Evolutionary conservation across 2,329 filamentous ascomycete genomes (phyloP), one percentile per base, ranked within the genome.

Genomic region (Cercospora sp.): DNA sequence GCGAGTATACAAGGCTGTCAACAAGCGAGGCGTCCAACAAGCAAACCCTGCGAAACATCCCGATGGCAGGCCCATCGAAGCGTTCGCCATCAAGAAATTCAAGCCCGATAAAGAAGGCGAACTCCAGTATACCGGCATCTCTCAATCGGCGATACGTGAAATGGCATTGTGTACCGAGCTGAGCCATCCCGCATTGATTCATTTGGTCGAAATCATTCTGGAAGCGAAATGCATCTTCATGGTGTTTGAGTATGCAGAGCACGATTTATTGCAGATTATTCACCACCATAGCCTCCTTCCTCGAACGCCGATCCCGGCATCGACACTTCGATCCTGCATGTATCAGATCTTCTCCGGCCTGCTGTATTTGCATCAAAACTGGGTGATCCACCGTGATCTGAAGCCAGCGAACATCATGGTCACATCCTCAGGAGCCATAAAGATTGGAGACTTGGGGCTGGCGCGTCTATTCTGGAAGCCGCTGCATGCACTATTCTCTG

Each of bases 371-470:
- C 95, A 99, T 79, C 90, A 89, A 70, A 97, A 97, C 79, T 99
- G 95, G 95, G 93, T 99, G 43, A 86, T 99, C 68, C 95, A 99
- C 80, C 92, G 95, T 57, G 95, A 99, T 80, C 85, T 99, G 62
- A 99, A 99, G 79, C 95, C 95, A 3, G 95, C 95, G 73, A 99
- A 99, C 79, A 99, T 99, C 81, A 97, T 99, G 90, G 94, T 99
- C 59, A 98, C 94, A 0, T 95, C 92, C 6, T 83, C 84, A 5
- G 95, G 95, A 10, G 91, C 93, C 71, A 93, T 99, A 73, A 95
- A 95, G 78, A 97, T 99, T 72, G 95, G 95, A 49, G 95, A 99
- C 80, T 83, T 99, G 49, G 95, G 95, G 2, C 86, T 99, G 1
- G 95, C 95, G 7, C 89, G 95, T 18, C 85, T 97, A 1, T 98